These are phyloP conservation scores for Paecilomyces fulvus DNA, from an alignment of 2,329 filamentous ascomycete species.

Conservation along the genomic window DNA sequence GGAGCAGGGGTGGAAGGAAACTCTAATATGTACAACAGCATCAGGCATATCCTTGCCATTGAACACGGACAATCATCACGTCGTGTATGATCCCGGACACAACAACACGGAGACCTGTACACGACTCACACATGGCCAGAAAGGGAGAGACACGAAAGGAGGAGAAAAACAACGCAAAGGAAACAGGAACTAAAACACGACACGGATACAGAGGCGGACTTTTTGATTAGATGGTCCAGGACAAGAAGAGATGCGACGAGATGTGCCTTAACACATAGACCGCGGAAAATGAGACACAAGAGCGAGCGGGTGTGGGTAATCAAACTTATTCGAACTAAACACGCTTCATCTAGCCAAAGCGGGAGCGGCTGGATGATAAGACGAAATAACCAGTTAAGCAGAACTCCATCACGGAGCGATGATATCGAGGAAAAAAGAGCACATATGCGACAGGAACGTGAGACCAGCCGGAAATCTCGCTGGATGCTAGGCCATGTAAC, in stretches of 20 bases:
- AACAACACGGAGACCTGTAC: constrained; percentile 1
- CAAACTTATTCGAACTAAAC: constrained; percentile 8
- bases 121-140: constrained; percentile 2
- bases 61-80: constrained; percentile 12
- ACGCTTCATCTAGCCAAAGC: not conserved
- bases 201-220: constrained; percentile 5
- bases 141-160: not conserved
- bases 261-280: constrained; percentile 13
- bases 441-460: not conserved
- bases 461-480: not conserved
- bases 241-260: constrained; percentile 3
- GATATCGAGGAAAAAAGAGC: not conserved
- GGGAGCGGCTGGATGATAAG: not conserved
- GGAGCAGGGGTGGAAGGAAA: constrained; percentile 9
- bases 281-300: constrained; percentile 8
- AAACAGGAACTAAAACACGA: constrained; percentile 4
- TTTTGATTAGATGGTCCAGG: constrained; percentile 8
- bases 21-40: constrained; percentile 27
- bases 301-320: not conserved
- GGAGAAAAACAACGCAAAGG: not conserved
- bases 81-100: constrained; percentile 4
- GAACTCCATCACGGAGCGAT: not conserved
- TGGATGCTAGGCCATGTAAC: not conserved
- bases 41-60: constrained; percentile 17
- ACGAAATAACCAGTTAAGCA: not conserved